phyloP scores from a whole-genome alignment of 306 rosid species.

The Lathyrus aphaca region DNA sequence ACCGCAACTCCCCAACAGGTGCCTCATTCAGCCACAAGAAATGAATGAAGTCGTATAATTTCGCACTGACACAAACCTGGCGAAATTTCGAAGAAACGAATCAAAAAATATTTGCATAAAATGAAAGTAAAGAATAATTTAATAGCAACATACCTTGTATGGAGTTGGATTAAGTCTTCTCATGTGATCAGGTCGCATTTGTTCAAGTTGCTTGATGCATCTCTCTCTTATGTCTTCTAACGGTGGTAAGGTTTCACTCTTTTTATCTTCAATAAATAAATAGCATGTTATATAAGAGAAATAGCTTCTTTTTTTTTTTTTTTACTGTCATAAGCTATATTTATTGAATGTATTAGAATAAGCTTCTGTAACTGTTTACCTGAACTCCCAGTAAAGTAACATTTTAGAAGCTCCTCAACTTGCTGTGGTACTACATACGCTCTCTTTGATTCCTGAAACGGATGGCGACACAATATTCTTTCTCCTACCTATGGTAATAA shows the following conservation, averaged over 20 bases:
- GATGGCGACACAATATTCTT: constrained; percentile 91
- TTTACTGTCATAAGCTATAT: constrained; percentile 29
- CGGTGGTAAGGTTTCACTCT: constrained; percentile 66
- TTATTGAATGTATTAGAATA: constrained; percentile 15
- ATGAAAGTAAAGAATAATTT: neutral
- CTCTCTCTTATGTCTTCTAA: constrained; percentile 71
- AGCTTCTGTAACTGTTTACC: constrained; percentile 50
- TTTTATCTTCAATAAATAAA: constrained; percentile 52
- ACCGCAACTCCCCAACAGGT: constrained; percentile 94
- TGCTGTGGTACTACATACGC: constrained; percentile 96
- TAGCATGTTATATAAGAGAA: constrained; percentile 11
- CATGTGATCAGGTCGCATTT: constrained; percentile 97
- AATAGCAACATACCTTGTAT: constrained; percentile 13
- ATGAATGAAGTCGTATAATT: constrained; percentile 87
- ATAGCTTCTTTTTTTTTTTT: neutral
- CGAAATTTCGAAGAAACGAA: constrained; percentile 2
- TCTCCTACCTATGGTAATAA: constrained; percentile 73
- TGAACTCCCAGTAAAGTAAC: constrained; percentile 83
- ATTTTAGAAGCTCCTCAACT: constrained; percentile 88
- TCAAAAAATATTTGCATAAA: neutral
- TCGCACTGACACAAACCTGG: constrained; percentile 92
- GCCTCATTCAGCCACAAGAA: constrained; percentile 96
- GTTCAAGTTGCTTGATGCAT: constrained; percentile 82
- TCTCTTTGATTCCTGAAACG: constrained; percentile 95
- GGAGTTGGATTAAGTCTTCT: constrained; percentile 68